Evolutionary conservation across 2,329 filamentous ascomycete genomes (phyloP).

Genomic region (Sclerotinia sclerotiorum): DNA sequence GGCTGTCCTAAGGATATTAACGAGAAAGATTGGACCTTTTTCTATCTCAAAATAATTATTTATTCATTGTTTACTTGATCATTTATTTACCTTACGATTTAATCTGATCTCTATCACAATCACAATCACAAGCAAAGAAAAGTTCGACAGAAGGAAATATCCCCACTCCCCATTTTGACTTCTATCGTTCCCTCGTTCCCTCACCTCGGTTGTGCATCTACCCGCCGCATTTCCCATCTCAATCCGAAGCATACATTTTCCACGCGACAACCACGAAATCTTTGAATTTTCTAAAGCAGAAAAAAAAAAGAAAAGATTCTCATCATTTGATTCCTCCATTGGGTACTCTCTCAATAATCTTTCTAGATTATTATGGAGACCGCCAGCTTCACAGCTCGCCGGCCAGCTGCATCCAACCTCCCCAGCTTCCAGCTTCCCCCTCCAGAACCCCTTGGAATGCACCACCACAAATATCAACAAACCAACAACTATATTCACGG

Average conservation of each 20-base stretch:
- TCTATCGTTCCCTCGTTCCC: constrained; percentile 5
- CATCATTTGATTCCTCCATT: constrained; percentile 24
- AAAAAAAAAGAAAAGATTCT: not conserved
- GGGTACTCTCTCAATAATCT: constrained; percentile 36
- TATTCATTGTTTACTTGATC: not conserved
- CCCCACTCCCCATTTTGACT: constrained; percentile 8
- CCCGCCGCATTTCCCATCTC: not conserved
- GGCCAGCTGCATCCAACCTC: constrained; percentile 67
- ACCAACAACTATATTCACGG: constrained; percentile 50
- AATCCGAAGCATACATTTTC: not conserved
- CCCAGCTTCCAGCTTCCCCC: constrained; percentile 69
- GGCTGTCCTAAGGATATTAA: not conserved
- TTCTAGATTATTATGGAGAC: constrained; percentile 50
- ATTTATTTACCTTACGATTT: not conserved
- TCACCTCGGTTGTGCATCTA: constrained; percentile 18
- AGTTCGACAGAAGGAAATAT: not conserved
- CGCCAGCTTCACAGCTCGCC: constrained; percentile 68
- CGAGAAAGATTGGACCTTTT: not conserved
- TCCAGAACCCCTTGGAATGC: constrained; percentile 52
- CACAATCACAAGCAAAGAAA: constrained; percentile 5
- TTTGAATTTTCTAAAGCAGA: not conserved
- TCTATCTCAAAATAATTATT: not conserved
- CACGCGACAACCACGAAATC: not conserved
- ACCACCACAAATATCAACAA: constrained; percentile 43
- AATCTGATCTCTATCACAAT: not conserved